Evolutionary conservation across 495 filamentous ascomycete species (phyloP).

Genomic region (Aspergillus hancockii): DNA sequence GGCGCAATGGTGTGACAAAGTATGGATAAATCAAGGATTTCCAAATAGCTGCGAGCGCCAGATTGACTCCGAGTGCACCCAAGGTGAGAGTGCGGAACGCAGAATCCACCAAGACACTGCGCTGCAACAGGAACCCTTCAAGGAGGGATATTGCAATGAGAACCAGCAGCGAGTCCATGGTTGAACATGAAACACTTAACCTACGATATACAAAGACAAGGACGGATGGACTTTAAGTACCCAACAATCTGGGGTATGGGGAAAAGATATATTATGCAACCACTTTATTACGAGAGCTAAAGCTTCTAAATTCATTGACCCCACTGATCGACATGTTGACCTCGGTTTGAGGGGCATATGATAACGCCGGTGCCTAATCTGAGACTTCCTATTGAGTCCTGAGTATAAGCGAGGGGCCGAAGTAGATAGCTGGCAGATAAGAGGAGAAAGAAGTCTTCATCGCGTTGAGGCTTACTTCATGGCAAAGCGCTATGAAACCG

Average conservation of each 20-base stretch:
- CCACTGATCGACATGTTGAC: conserved; percentile 6
- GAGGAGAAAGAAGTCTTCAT: too few species aligned
- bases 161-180: conserved; percentile 19
- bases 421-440: too few species aligned
- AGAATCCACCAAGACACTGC: conserved; percentile 27
- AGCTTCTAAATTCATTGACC: not conserved
- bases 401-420: too few species aligned
- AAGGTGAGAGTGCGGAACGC: conserved; percentile 27
- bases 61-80: conserved; percentile 26
- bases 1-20: conserved; percentile 68
- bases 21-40: conserved; percentile 66
- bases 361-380: not conserved
- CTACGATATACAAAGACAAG: not conserved
- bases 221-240: not conserved
- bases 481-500: not conserved
- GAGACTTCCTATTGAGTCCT: not conserved
- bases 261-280: not conserved
- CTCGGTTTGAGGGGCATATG: conserved; percentile 4
- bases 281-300: not conserved
- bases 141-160: conserved; percentile 27
- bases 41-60: conserved; percentile 42
- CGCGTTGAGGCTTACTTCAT: too few species aligned
- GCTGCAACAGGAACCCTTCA: conserved; percentile 35
- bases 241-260: not conserved
- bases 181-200: not conserved